Evolutionary conservation across 352 stramenopile species (phyloP), one percentile per base, ranked within the genome.

Genomic region (Detonula confervacea): DNA sequence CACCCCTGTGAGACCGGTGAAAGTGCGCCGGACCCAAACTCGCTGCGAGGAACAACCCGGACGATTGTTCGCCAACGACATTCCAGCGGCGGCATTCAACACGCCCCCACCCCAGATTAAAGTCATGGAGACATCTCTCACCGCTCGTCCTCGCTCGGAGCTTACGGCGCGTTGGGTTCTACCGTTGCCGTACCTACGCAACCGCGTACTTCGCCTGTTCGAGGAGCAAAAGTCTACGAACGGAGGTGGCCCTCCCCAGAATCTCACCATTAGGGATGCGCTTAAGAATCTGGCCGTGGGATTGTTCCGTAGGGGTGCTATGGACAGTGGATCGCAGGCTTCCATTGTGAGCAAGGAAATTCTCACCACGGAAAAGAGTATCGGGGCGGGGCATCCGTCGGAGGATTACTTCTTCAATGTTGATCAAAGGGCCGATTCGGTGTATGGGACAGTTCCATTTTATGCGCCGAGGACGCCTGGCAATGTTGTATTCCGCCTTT

Each of bases 401-500:
- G 57, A 83, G 14, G 81, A 88, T 63, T 83, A 75, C 62, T 69
- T 55, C 24, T 91, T 87, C 64, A 74, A 80, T 18, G 81, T 91
- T 33, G 78, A 89, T 72, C 47, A 80, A 27, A 42, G 71, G 33
- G 71, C 71, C 27, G 69, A 91, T 56, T 77, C 55, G n/a, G 73
- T 93, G 0, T 81, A 78, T 54, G 89, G 89, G 14, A 87, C 75
- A 9, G 81, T 93, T 9, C 89, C 87, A 22, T 94, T 94, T 69
- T 93, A 90, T 70, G 81, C 86, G 35, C 87, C 89, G 2, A 60
- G 87, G 11, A 93, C 87, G 25, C 89, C 89, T 29, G 89, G 89
- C n/a, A 87, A 92, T 84, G 84, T 94, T 6, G 71, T 93, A 1
- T 88, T 94, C 74, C 81, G 89, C 18, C 60, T 94, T 27, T 93